Evolutionary conservation across 2,329 filamentous ascomycete species (phyloP).

Genomic region (Trichoderma brevicompactum): DNA sequence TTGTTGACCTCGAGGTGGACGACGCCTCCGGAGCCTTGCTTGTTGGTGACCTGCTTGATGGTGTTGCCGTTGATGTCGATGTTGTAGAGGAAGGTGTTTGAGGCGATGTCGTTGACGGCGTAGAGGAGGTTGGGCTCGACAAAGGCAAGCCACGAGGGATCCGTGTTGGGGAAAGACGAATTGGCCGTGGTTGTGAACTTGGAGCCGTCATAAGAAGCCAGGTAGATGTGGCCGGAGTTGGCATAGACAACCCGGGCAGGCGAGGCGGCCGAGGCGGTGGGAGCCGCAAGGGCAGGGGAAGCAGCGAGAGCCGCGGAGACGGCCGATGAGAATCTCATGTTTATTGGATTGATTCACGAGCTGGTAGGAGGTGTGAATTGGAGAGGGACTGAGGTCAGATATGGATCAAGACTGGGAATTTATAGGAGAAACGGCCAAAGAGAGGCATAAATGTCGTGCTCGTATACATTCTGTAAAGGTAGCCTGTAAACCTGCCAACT

Average conservation of each 20-base stretch:
- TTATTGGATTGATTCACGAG: background rate
- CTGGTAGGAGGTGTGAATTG: background rate
- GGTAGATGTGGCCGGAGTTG: slow-evolving; percentile 46
- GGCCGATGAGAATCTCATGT: slow-evolving; percentile 20
- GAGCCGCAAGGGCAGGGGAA: slow-evolving; percentile 6
- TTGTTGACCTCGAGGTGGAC: slow-evolving; percentile 54
- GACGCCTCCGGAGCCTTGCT: slow-evolving; percentile 48
- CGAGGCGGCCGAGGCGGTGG: background rate
- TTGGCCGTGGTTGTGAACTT: slow-evolving; percentile 46
- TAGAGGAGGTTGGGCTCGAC: slow-evolving; percentile 48
- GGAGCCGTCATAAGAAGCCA: slow-evolving; percentile 49
- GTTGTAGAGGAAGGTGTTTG: slow-evolving; percentile 46
- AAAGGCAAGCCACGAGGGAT: slow-evolving; percentile 54
- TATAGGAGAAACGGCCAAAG: background rate
- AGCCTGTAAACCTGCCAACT: too few relatives aligned
- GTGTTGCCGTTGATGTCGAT: slow-evolving; percentile 42
- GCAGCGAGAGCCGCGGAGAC: slow-evolving; percentile 17
- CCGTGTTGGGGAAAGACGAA: slow-evolving; percentile 40
- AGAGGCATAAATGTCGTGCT: background rate
- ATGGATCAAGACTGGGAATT: background rate
- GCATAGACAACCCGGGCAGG: slow-evolving; percentile 45
- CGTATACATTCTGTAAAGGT: background rate
- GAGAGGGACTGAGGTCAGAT: background rate
- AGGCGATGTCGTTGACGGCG: slow-evolving; percentile 53
- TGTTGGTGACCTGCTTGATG: slow-evolving; percentile 34